A percentile compares a stretch with the other conserved stretches of the same genome.
phyloP scores from a whole-genome alignment of 805 yeast genomes.

The Isabelozyma heimii region DNA sequence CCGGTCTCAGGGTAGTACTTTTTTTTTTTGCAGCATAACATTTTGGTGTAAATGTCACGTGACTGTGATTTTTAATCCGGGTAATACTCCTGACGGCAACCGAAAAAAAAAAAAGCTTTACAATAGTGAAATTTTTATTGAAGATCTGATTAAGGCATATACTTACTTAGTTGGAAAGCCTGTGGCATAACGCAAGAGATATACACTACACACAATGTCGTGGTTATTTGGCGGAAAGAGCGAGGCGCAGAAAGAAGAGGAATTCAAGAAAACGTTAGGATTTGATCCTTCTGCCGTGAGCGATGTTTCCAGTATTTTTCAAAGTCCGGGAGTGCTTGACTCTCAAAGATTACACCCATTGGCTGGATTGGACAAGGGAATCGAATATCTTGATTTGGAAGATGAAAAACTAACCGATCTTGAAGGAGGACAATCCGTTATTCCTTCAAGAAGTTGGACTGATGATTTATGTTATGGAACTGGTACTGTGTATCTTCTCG shows the following conservation, averaged over 20 bases:
- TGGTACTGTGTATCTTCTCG: constrained; percentile 86
- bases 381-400: constrained; percentile 88
- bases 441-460: constrained; percentile 97
- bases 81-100: background rate
- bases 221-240: constrained; percentile 49
- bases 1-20: too few species aligned
- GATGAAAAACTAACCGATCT: constrained; percentile 68
- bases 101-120: background rate
- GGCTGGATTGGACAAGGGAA: constrained; percentile 86
- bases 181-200: too few species aligned
- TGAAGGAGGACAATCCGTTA: constrained; percentile 85
- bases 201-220: constrained; percentile 29
- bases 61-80: background rate
- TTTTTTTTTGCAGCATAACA: too few species aligned
- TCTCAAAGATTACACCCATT: constrained; percentile 80
- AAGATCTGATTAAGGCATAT: background rate
- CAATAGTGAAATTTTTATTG: background rate
- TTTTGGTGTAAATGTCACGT: background rate
- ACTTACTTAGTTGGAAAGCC: too few species aligned
- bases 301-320: constrained; percentile 61
- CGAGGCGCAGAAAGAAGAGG: constrained; percentile 17
- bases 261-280: constrained; percentile 41
- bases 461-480: constrained; percentile 98
- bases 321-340: constrained; percentile 62
- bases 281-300: constrained; percentile 65